Base-by-base conservation (phyloP, 768 basidiomycete species). In the Mycena chlorophos region DNA sequence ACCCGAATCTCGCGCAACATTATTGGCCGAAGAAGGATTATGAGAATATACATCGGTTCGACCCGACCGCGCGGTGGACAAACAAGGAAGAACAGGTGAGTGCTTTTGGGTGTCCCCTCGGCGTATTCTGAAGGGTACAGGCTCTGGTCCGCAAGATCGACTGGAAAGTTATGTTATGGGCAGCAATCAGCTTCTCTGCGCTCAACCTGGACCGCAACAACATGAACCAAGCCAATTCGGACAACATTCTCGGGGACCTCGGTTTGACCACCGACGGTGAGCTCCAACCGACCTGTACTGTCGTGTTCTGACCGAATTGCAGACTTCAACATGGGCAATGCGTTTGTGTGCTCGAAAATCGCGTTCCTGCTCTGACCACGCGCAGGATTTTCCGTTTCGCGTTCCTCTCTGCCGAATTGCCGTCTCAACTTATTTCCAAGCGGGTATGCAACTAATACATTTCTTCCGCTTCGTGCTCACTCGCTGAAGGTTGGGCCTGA, bases 391-490 rank as follows among this genome's bases (percentile, higher is more conserved):
- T 82, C 67, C 73, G 78, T 20, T 66, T 82, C 10, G 69, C 74
- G 13, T 81, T 81, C 57, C 66, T 81, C 5, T 63, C 67, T 53
- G 78, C 78, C 52, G 86, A 88, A 65, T 71, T 88, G 17, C 86
- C 86, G 17, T 87, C 85, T 0, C 86, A 88, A 63, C 71, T 87
- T 19, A 66, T 89, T 27, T 85, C 84, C 31, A 88, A 89, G 65
- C 76, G 84, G 4, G 45, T 34, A 17, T 34, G 8, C 31, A 34
- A 8, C 31, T 34, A 8, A 34, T 34, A 8, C 17, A 34, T 34
- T 34, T 34, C 31, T 8, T 34, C 10, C 8, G 17, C 8, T 34
- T 17, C 8, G 31, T 17, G 8, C 8, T 34, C 17, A 8, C 8
- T 34, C n/a, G 31, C 8, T 8, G 31, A 8, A 34, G 8, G 69